Evolutionary conservation across 176 grass and related monocot genomes (phyloP), one percentile per base, ranked within the genome.

Genomic region (Panicum miliaceum): DNA sequence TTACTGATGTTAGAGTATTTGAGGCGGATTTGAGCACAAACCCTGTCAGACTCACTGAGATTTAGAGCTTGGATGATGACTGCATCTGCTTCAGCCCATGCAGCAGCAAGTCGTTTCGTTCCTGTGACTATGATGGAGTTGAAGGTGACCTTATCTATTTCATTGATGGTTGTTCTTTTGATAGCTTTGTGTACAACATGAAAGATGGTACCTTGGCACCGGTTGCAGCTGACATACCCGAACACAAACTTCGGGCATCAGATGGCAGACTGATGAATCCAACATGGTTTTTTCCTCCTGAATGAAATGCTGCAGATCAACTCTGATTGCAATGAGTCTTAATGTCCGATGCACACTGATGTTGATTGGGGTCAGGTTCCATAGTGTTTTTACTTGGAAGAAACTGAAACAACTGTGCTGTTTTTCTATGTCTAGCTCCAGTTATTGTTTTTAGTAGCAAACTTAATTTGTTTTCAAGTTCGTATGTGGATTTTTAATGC

Each of bases 61-160:
- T n/a, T 32, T 40, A 65, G 45, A 79, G 45, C 46, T 79, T 88
- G 56, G 42, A 88, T 64, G 80, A 80, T 0, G 34, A 83, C 25
- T 88, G 86, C 35, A 83, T 88, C 54, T 88, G 82, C 86, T 32
- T 88, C 59, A 88, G 80, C 56, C 66, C 81, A 0, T 88, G 86
- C 59, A 84, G 65, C 75, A 57, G 36, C 75, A 84, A 35, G 32
- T n/a, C 50, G 3, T 88, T 88, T 36, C 36, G 15, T 56, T 52
- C 66, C 1, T 57, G 19, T 19, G 42, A 47, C 23, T 88, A 84
- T 37, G 57, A 82, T 0, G 57, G 64, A 43, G 75, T 88, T 7
- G 25, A 84, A 72, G 65, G 32, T n/a, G 64, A 88, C 37, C 20
- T 48, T 34, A 54, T 88, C 19, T 84, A 84, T 58, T 84, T 73